phyloP scores from a whole-genome alignment of 768 basidiomycete genomes.

The Brasilioporus rufonigricans region DNA sequence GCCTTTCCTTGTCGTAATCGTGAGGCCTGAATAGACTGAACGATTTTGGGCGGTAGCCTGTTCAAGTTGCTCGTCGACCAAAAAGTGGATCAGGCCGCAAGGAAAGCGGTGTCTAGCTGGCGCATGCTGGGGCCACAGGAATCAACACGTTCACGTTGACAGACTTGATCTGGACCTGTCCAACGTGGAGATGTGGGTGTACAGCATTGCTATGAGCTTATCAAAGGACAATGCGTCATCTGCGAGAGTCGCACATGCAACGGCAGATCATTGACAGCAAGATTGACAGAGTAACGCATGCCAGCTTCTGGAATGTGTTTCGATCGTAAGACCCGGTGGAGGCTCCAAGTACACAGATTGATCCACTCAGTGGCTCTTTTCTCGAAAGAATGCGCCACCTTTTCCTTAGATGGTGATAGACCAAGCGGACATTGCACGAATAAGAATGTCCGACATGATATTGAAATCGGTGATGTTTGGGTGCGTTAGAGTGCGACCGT shows the following conservation, averaged over 20 bases:
- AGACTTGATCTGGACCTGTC: constrained; percentile 8
- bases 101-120: constrained; percentile 3
- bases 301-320: background rate
- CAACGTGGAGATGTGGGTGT: constrained; percentile 13
- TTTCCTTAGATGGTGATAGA: background rate
- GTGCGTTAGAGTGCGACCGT: no score
- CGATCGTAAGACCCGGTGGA: background rate
- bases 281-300: background rate
- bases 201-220: constrained; percentile 15
- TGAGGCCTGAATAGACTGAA: constrained; percentile 1
- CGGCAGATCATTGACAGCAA: background rate
- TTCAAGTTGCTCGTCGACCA: constrained; percentile 3
- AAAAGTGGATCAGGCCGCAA: constrained; percentile 1
- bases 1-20: constrained; percentile 10
- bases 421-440: background rate
- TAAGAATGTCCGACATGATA: no score
- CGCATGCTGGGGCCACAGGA: background rate
- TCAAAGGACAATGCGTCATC: constrained; percentile 7
- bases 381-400: background rate
- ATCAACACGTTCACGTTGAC: constrained; percentile 1
- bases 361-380: constrained; percentile 1
- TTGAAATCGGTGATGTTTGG: background rate
- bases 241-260: constrained; percentile 15
- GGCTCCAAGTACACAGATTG: background rate
- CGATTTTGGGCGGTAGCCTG: background rate